Conservation (phyloP, 768 basidiomycete genomes). For the Pulveroboletus sp. region DNA sequence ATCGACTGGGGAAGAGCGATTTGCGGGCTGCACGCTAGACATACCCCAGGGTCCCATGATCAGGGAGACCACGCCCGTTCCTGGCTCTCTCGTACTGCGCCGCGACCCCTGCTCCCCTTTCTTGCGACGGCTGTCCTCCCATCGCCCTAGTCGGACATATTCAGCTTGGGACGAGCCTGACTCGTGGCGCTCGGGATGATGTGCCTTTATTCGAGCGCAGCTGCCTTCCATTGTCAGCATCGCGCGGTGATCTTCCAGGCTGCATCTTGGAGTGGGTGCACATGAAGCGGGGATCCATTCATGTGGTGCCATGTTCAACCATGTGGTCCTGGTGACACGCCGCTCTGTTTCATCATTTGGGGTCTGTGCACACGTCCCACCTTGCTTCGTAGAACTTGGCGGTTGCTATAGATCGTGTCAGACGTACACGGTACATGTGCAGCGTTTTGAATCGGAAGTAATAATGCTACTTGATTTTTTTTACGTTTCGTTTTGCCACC, state of each 20-base stretch:
- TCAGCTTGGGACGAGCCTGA: not conserved
- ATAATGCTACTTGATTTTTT: too few relatives aligned
- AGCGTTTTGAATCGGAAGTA: too few relatives aligned
- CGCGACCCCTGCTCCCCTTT: constrained; percentile 4
- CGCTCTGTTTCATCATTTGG: not conserved
- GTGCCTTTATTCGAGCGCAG: constrained; percentile 11
- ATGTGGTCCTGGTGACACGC: too few relatives aligned
- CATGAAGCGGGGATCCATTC: constrained; percentile 7
- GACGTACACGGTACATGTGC: too few relatives aligned
- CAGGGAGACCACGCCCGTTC: not conserved
- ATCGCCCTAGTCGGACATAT: not conserved
- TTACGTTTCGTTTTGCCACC: too few relatives aligned
- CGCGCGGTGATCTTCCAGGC: not conserved
- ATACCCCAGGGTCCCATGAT: not conserved
- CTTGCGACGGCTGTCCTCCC: constrained; percentile 5
- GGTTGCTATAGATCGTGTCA: too few relatives aligned
- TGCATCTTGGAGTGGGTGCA: constrained; percentile 10
- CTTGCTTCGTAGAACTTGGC: too few relatives aligned
- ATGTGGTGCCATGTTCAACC: not conserved
- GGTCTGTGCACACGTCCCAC: not conserved
- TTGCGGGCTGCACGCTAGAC: constrained; percentile 9
- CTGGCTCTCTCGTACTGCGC: constrained; percentile 4
- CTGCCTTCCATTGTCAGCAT: constrained; percentile 5
- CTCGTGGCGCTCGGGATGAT: constrained; percentile 3
- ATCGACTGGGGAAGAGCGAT: constrained; percentile 16